Percentiles rank a stretch among this genome's conserved stretches.
These are phyloP conservation scores for Hypoxylon sp. DNA, from an alignment of 2,329 filamentous ascomycete species.

Conservation along the genomic window DNA sequence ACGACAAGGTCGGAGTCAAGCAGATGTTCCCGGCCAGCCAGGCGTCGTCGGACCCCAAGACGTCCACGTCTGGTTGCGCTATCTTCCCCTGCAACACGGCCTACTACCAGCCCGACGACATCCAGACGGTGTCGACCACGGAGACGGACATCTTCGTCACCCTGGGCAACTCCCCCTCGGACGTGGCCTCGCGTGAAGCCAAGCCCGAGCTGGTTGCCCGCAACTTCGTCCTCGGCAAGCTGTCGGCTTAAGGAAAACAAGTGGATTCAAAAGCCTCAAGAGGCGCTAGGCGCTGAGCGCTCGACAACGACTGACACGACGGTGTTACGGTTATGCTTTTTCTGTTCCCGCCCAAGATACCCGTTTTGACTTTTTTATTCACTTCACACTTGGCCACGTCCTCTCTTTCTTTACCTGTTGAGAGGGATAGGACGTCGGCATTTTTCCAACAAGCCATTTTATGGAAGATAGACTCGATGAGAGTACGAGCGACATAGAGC, in stretches of 20 bases:
- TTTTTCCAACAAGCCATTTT: slow-evolving; percentile 7
- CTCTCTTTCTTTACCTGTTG: no score
- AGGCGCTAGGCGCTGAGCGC: slow-evolving; percentile 42
- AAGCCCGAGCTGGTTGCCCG: slow-evolving; percentile 41
- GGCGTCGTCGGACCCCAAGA: slow-evolving; percentile 31
- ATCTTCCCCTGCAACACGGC: slow-evolving; percentile 61
- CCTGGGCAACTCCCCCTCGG: slow-evolving; percentile 50
- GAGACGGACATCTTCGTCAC: slow-evolving; percentile 61
- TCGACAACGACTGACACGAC: slow-evolving; percentile 40
- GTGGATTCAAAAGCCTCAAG: slow-evolving; percentile 9
- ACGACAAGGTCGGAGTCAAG: slow-evolving; percentile 61
- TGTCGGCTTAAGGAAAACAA: slow-evolving; percentile 35
- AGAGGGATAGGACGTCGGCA: slow-evolving; percentile 18
- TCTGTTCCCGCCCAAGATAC: no score
- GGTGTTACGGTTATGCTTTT: slow-evolving; percentile 35
- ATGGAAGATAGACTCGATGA: slow-evolving; percentile 21
- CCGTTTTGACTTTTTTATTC: slow-evolving; percentile 31
- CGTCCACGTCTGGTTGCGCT: slow-evolving; percentile 59
- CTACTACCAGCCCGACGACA: slow-evolving; percentile 62
- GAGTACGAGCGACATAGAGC: slow-evolving; percentile 14
- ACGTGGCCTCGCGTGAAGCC: slow-evolving; percentile 35
- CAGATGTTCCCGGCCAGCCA: slow-evolving; percentile 57
- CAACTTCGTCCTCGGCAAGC: slow-evolving; percentile 47
- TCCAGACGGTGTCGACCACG: slow-evolving; percentile 62
- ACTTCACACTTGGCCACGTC: slow-evolving; percentile 14